phyloP scores from a whole-genome alignment of 768 basidiomycete species.

The Lactarius quietus region DNA sequence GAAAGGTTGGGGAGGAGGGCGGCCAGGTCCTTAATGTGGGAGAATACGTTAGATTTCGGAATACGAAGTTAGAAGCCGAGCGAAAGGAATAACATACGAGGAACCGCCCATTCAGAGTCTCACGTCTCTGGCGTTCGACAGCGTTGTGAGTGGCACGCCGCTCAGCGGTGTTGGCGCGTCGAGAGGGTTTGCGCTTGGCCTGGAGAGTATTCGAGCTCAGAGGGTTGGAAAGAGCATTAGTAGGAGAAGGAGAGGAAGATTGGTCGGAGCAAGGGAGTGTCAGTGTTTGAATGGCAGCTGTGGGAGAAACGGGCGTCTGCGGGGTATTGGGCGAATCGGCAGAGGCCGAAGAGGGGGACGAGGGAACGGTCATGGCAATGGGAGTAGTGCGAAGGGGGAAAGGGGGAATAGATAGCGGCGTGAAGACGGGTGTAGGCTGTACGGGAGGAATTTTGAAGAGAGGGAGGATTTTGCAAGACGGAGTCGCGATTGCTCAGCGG shows the following conservation, averaged over 20 bases:
- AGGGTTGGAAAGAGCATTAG: conserved; percentile 18
- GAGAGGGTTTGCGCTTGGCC: conserved; percentile 74
- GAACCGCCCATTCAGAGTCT: conserved; percentile 91
- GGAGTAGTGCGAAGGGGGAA: conserved; percentile 24
- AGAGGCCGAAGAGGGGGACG: conserved; percentile 40
- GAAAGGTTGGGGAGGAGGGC: conserved; percentile 87
- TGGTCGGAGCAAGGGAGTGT: conserved; percentile 36
- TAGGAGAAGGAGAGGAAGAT: conserved; percentile 25
- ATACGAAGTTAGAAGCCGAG: conserved; percentile 16
- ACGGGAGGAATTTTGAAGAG: conserved; percentile 20
- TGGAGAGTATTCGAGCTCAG: conserved; percentile 35
- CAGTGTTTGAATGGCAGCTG: conserved; percentile 35
- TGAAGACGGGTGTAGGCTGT: conserved; percentile 21
- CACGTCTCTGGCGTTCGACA: conserved; percentile 88
- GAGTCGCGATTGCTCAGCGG: conserved; percentile 50
- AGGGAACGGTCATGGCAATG: conserved; percentile 42
- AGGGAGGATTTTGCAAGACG: conserved; percentile 26
- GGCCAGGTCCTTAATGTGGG: conserved; percentile 68
- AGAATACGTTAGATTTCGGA: not conserved
- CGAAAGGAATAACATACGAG: conserved; percentile 49
- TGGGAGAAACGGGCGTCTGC: conserved; percentile 48
- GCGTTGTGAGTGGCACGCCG: conserved; percentile 97
- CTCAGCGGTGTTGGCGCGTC: conserved; percentile 94
- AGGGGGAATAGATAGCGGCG: conserved; percentile 26
- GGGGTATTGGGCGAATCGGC: conserved; percentile 44